These are phyloP conservation scores for Blastocystis sp. DNA, from an alignment of 352 stramenopile species.

Conservation along the genomic window DNA sequence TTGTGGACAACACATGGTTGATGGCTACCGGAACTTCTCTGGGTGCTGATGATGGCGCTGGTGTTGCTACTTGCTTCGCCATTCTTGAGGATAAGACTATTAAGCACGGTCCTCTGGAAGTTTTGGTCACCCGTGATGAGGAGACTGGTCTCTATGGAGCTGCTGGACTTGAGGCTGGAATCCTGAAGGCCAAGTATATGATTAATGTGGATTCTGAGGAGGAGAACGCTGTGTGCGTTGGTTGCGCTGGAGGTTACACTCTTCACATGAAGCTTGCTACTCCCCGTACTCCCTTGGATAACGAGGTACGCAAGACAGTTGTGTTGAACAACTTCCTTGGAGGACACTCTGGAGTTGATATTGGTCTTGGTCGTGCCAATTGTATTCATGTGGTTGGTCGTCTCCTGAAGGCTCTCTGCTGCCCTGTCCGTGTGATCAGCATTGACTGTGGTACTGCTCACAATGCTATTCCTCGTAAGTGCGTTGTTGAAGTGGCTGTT, in stretches of 20 bases:
- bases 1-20: constrained; percentile 70
- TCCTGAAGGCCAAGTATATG: constrained; percentile 71
- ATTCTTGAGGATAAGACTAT: constrained; percentile 71
- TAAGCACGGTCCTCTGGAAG: constrained; percentile 71
- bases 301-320: constrained; percentile 48
- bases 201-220: constrained; percentile 73
- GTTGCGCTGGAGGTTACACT: constrained; percentile 72
- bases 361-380: constrained; percentile 71
- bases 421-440: constrained; percentile 67
- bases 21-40: constrained; percentile 72
- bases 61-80: constrained; percentile 70
- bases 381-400: constrained; percentile 63
- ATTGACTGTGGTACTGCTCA: constrained; percentile 72
- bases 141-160: constrained; percentile 73
- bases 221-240: constrained; percentile 72
- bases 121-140: constrained; percentile 73
- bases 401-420: constrained; percentile 64
- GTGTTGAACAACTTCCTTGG: constrained; percentile 71
- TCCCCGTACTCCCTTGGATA: neutral
- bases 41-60: constrained; percentile 73
- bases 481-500: constrained; percentile 70
- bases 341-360: constrained; percentile 72
- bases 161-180: constrained; percentile 70
- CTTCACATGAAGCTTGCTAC: constrained; percentile 66
- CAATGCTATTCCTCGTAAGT: constrained; percentile 73